Evolutionary conservation across 1,284 basidiomycete species (phyloP).

Genomic region (Naganishia sp.): DNA sequence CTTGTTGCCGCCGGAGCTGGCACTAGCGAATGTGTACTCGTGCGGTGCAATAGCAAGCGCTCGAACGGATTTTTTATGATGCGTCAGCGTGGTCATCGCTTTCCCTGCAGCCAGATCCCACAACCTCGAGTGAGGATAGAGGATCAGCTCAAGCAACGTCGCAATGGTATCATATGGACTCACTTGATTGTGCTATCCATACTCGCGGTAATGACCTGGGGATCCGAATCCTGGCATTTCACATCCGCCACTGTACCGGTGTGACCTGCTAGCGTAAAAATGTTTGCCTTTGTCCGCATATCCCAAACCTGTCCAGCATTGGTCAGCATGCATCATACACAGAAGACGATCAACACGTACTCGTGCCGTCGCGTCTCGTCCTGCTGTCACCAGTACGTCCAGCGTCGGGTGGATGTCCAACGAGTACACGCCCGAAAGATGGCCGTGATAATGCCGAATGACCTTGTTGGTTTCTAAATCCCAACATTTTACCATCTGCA

Average conservation of each 20-base stretch:
- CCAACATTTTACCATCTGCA: conserved; percentile 98
- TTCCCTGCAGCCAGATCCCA: conserved; percentile 99
- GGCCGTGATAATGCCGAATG: conserved; percentile 96
- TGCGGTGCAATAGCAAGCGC: conserved; percentile 91
- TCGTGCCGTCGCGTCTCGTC: conserved; percentile 90
- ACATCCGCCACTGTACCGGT: conserved; percentile 93
- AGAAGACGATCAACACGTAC: conserved; percentile 49
- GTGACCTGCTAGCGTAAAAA: conserved; percentile 90
- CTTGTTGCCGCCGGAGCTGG: conserved; percentile 93
- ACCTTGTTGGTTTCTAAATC: conserved; percentile 98
- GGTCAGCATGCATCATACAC: conserved; percentile 1
- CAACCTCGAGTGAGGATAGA: conserved; percentile 63
- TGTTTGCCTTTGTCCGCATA: conserved; percentile 95
- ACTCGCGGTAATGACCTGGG: conserved; percentile 94
- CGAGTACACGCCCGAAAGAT: conserved; percentile 92
- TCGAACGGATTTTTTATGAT: conserved; percentile 97
- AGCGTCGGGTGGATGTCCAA: conserved; percentile 89
- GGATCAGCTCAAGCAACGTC: not conserved
- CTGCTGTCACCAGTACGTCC: conserved; percentile 90
- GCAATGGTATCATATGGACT: conserved; percentile 39
- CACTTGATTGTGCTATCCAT: conserved; percentile 96
- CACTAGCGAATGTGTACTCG: conserved; percentile 93
- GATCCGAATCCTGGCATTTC: conserved; percentile 92
- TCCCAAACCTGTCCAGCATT: conserved; percentile 70
- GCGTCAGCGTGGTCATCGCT: conserved; percentile 90